Evolutionary conservation across 129 eudicot species (phyloP).

Genomic region (Rutidosis leptorrhynchoides): DNA sequence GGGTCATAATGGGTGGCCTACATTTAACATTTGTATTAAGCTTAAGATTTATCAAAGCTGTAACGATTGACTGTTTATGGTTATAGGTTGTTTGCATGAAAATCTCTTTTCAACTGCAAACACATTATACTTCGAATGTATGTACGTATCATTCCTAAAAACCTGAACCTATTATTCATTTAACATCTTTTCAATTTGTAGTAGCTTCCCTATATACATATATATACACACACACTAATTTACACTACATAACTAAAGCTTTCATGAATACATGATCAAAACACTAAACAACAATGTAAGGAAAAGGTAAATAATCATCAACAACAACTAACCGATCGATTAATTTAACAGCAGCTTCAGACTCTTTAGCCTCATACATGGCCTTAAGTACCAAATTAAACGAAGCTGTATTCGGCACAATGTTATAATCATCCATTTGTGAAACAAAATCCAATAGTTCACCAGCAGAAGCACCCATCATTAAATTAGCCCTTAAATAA

Average conservation of each 20-base stretch:
- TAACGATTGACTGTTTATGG: too few species aligned
- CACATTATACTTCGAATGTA: too few species aligned
- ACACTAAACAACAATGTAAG: neutral
- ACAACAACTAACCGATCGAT: slow-evolving; percentile 49
- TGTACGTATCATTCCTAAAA: too few species aligned
- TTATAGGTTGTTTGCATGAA: too few species aligned
- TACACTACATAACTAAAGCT: neutral
- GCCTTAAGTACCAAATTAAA: slow-evolving; percentile 72
- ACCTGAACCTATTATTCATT: too few species aligned
- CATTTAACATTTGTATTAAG: too few species aligned
- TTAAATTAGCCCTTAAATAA: slow-evolving; percentile 68
- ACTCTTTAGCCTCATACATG: slow-evolving; percentile 42
- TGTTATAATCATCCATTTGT: slow-evolving; percentile 47
- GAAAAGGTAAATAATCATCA: neutral
- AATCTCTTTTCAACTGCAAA: too few species aligned
- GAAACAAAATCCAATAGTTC: slow-evolving; percentile 56
- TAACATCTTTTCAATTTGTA: neutral
- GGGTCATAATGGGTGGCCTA: too few species aligned
- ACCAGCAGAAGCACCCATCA: slow-evolving; percentile 52
- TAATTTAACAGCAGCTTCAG: slow-evolving; percentile 49
- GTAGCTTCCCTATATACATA: neutral
- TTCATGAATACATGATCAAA: neutral
- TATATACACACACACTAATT: neutral
- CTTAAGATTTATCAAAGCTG: too few species aligned
- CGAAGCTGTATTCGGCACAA: slow-evolving; percentile 67